Conservation (phyloP, 768 basidiomycete genomes). For the Crepidotus variabilis region DNA sequence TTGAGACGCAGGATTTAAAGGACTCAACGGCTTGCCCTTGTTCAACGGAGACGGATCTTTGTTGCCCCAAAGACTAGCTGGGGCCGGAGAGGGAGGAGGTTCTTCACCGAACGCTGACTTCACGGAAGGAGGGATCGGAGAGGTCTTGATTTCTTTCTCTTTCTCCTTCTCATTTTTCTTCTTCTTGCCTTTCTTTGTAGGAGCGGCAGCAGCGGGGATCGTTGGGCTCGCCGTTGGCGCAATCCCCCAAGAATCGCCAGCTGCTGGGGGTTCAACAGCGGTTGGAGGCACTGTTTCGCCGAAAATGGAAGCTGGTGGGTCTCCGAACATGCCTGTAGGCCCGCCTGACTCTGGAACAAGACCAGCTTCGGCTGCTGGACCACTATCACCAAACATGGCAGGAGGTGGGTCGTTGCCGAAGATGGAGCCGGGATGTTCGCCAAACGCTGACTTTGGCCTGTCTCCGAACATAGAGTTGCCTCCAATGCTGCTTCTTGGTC, state of each 20-base stretch:
- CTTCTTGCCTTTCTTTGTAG: conserved; percentile 16
- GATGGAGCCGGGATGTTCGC: conserved; percentile 17
- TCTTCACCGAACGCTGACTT: conserved; percentile 5
- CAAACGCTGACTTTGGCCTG: conserved; percentile 17
- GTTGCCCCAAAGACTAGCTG: conserved; percentile 17
- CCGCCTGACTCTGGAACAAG: conserved; percentile 7
- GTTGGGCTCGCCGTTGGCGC: conserved; percentile 10
- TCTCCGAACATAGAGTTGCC: conserved; percentile 1
- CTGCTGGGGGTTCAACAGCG: conserved; percentile 7
- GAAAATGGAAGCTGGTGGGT: conserved; percentile 17
- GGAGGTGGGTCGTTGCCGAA: conserved; percentile 16
- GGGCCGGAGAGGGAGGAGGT: conserved; percentile 4
- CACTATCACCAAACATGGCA: conserved; percentile 18
- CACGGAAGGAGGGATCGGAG: not conserved
- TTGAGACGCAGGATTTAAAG: conserved; percentile 30
- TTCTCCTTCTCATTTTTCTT: conserved; percentile 15
- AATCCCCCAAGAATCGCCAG: conserved; percentile 17
- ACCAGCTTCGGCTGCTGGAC: conserved; percentile 16
- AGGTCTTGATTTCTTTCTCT: not conserved
- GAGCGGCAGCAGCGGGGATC: conserved; percentile 5
- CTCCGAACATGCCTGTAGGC: conserved; percentile 17
- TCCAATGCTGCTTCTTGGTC: conserved; percentile 10
- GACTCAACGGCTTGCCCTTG: conserved; percentile 23
- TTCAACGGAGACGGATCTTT: conserved; percentile 21
- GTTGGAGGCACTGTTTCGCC: conserved; percentile 7